Base-by-base conservation (phyloP, 495 filamentous ascomycete genomes). In the Extremus antarcticus region DNA sequence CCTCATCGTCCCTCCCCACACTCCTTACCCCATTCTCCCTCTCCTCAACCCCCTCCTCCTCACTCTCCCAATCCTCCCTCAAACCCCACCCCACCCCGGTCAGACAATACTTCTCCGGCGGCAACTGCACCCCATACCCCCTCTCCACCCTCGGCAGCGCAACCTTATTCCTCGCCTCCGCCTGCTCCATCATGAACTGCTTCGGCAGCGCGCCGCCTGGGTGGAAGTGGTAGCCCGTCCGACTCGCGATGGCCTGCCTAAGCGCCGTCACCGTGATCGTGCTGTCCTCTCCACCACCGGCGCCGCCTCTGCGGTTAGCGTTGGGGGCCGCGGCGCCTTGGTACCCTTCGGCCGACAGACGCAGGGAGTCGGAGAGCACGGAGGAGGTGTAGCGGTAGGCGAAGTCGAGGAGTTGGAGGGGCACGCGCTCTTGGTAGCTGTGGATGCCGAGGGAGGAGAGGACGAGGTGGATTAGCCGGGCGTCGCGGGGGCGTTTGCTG, bases 391-490 rank as follows among this genome's bases (percentile, higher is more conserved):
- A 85, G 43, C 91, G 86, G 78, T 98, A 98, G 19, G 92, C 90
- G 68, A 97, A 95, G 70, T 98, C 92, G 66, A 98, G 82, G 40
- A 98, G 85, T 60, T 95, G 87, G 2, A 96, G 79, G 0, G 92
- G 91, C 1, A 98, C 90, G 56, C 92, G 88, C 64, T 89, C 87
- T 73, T 95, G 88, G 76, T 94, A 98, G 24, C 85, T 76, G 13
- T 83, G 86, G 2, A 96, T 89, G 62, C 91, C 90, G 48, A 92
- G 83, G 1, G 82, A 83, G 49, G 87, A 82, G 38, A 98, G 86
- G 45, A 97, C 79, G 56, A 96, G 83, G 68, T 98, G 91, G 61
- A 98, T 80, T 25, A 92, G 81, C 47, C 90, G 84, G 16, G 90
- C 85, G 69, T 98, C 91, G 63, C 91, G 87, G 8, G 92, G 92